Base-by-base conservation (phyloP, 192 early-diverging fungal genomes). In the Backusella sp. region DNA sequence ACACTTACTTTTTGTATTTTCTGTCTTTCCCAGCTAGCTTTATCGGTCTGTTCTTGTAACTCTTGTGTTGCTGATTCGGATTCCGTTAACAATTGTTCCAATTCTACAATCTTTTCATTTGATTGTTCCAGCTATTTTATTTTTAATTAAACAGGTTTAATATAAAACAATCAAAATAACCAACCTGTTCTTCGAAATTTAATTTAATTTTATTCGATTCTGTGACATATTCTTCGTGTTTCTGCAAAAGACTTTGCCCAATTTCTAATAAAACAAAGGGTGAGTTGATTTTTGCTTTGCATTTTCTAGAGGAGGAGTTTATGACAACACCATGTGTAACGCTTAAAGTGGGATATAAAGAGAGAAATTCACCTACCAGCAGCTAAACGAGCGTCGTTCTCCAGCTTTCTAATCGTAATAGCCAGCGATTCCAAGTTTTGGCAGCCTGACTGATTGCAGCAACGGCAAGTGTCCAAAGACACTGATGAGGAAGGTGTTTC, bases 1-100 rank as follows among this genome's bases (percentile, higher is more conserved):
- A 21, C 0, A 49, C 42, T 52, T 78, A 78, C 77, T 67, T 78
- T 73, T 73, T 73, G 77, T 70, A 72, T 67, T 35, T 78, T 78
- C 68, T 78, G 66, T 8, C 34, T 26, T 41, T 78, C 77, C 72
- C 77, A 69, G 0, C n/a, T 65, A 3, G 65, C 36, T 52, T 53
- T 68, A 36, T 74, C 68, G 17, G 59, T 70, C 32, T 73, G 39
- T 15, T 73, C 42, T 15, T 68, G 53, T 28, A 78, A 68, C 34
- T 73, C 72, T 17, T 73, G 66, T 6, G 35, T 67, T 19, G 11
- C 26, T 35, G 67, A 41, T 7, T 78, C 77, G 1, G 66, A 52
- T n/a, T 78, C 72, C 15, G 37, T 46, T 7, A 73, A 41, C 6
- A 52, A 36, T 32, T 35, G 26, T 11, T 73, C 66, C 34, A 78